Evolutionary conservation across 1,284 basidiomycete species (phyloP).

Genomic region (Megacollybia platyphylla): DNA sequence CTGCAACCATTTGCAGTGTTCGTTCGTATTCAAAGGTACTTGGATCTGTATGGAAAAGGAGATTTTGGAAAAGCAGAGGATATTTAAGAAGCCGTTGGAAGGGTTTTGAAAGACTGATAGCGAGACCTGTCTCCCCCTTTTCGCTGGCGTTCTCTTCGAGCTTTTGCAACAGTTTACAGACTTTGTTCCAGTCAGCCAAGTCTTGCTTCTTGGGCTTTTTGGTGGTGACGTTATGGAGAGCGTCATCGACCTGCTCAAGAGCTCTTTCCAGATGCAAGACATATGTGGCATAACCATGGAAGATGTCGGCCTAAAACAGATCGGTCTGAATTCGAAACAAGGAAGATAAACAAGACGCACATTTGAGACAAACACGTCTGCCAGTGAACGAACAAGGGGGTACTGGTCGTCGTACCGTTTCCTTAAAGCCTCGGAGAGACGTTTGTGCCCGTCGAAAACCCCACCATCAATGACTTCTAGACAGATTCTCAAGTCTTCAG

Average conservation of each 20-base stretch:
- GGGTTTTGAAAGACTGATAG: slow-evolving; percentile 91
- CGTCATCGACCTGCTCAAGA: slow-evolving; percentile 75
- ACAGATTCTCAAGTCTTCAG: slow-evolving; percentile 77
- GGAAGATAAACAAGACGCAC: slow-evolving; percentile 34
- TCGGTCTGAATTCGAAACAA: slow-evolving; percentile 6
- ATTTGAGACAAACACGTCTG: slow-evolving; percentile 87
- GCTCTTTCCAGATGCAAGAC: slow-evolving; percentile 87
- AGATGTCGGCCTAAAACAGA: slow-evolving; percentile 69
- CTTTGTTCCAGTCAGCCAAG: slow-evolving; percentile 61
- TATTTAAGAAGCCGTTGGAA: slow-evolving; percentile 96
- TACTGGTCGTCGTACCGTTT: slow-evolving; percentile 90
- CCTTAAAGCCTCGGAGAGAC: slow-evolving; percentile 68
- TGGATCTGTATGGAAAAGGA: slow-evolving; percentile 94
- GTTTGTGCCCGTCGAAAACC: slow-evolving; percentile 79
- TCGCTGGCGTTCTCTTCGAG: slow-evolving; percentile 74
- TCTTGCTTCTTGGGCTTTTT: slow-evolving; percentile 76
- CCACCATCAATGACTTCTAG: slow-evolving; percentile 76
- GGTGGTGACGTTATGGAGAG: slow-evolving; percentile 50
- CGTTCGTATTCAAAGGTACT: slow-evolving; percentile 96
- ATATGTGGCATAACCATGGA: slow-evolving; percentile 85
- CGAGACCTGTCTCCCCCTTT: slow-evolving; percentile 85
- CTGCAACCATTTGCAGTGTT: slow-evolving; percentile 91
- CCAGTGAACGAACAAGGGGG: slow-evolving; percentile 80
- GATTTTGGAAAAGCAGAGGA: slow-evolving; percentile 92
- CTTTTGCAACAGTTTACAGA: slow-evolving; percentile 57